These are phyloP conservation scores for Trametes sanguinea DNA, from an alignment of 768 basidiomycete species.

Conservation along the genomic window DNA sequence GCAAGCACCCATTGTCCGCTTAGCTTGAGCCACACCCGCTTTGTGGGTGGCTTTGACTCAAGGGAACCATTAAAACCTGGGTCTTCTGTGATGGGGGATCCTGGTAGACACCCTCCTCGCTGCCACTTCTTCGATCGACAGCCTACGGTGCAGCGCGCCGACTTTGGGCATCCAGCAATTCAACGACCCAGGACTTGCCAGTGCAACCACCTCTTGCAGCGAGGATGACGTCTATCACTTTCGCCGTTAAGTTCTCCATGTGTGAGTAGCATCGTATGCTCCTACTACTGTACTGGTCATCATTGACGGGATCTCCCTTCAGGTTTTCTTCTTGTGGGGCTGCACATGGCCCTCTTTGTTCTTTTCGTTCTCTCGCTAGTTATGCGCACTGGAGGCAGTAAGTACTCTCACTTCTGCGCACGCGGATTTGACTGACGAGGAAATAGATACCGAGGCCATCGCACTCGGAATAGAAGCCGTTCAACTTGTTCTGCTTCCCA, in stretches of 20 bases:
- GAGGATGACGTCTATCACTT: slow-evolving; percentile 15
- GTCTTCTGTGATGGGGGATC: not conserved
- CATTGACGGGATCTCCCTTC: not conserved
- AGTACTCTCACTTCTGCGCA: not conserved
- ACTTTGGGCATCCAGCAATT: not conserved
- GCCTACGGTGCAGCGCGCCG: slow-evolving; percentile 15
- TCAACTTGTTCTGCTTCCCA: slow-evolving; percentile 5
- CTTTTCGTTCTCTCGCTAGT: slow-evolving; percentile 13
- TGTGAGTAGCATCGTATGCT: not conserved
- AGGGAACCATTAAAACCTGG: not conserved
- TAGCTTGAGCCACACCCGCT: slow-evolving; percentile 7
- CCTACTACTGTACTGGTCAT: not conserved
- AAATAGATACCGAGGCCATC: slow-evolving; percentile 10
- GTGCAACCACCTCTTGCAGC: not conserved
- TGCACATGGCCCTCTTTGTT: slow-evolving; percentile 13
- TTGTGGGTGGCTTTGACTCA: not conserved
- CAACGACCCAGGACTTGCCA: not conserved
- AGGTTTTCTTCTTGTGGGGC: slow-evolving; percentile 14
- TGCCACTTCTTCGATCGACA: not conserved
- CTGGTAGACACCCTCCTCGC: slow-evolving; percentile 2
- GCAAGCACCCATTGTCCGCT: slow-evolving; percentile 11
- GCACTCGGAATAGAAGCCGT: slow-evolving; percentile 14
- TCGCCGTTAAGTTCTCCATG: slow-evolving; percentile 19
- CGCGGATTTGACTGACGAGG: not conserved
- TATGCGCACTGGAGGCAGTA: slow-evolving; percentile 10